Conservation (phyloP, 352 stramenopile genomes). For the Pythium dissotocum region DNA sequence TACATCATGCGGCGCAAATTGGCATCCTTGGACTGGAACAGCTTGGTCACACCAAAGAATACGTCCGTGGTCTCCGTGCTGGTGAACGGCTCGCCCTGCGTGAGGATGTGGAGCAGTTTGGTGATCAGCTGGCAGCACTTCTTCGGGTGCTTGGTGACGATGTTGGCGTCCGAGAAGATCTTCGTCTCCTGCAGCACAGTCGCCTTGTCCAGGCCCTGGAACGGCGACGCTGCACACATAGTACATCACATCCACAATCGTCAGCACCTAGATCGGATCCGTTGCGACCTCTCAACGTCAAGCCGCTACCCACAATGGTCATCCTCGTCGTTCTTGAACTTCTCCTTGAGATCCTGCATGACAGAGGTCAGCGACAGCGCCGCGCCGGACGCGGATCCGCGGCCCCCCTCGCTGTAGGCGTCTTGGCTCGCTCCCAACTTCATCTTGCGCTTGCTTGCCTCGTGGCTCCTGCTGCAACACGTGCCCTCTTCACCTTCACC, state of each 20-base stretch:
- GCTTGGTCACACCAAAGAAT: constrained; percentile 99
- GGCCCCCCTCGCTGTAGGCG: constrained; percentile 42
- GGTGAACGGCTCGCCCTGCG: constrained; percentile 96
- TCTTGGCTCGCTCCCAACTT: constrained; percentile 64
- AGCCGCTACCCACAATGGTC: constrained; percentile 67
- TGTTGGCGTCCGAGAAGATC: constrained; percentile 98
- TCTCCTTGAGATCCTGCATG: constrained; percentile 97
- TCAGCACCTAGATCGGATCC: background rate
- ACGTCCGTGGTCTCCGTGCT: constrained; percentile 96
- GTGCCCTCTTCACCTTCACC: constrained; percentile 22
- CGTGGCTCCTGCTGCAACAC: constrained; percentile 20
- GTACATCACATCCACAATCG: background rate
- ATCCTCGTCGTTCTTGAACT: constrained; percentile 99
- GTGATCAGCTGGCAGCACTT: constrained; percentile 99
- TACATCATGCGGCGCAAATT: constrained; percentile 99
- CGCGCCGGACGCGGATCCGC: constrained; percentile 33
- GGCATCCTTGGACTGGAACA: constrained; percentile 99
- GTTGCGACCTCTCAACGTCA: background rate
- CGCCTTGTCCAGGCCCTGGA: constrained; percentile 94
- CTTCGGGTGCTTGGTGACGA: constrained; percentile 95
- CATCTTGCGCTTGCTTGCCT: constrained; percentile 34
- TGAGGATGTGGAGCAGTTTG: constrained; percentile 98
- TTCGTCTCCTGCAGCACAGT: constrained; percentile 97
- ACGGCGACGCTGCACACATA: constrained; percentile 78
- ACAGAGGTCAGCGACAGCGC: constrained; percentile 74